Base-by-base conservation (phyloP, 306 rosid genomes). In the Sicyos edulis region DNA sequence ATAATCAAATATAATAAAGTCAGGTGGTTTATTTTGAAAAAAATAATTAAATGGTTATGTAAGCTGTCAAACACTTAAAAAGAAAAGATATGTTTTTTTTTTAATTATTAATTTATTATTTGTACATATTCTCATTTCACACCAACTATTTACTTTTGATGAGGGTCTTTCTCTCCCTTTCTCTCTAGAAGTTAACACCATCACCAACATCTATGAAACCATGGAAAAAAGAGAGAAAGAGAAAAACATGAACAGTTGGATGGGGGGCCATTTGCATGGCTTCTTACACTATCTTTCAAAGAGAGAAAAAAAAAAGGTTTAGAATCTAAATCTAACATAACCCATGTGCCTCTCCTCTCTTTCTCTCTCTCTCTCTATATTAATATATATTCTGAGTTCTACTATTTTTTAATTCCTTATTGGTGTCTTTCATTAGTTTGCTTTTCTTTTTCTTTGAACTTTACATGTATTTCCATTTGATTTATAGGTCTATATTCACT, bases 261-360 rank as follows among this genome's bases (percentile, higher is more conserved):
- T 45, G 81, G 81, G 96, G 92, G 92, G 84, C 92, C 92, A 88
- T 70, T 8, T 74, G 45, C 85, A 81, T 80, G 85, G 71, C 86
- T 81, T 78, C 83, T 72, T 79, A 57, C 22, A 75, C 75, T 83
- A 83, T 77, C 80, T 78, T 70, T 76, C 80, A 82, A 82, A 81
- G 82, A 79, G 75, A 34, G 11, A 21, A 32, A 61, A 78, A 76
- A 81, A 66, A 37, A 26, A 26, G 62, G 75, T 64, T 42, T 64
- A 75, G 77, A 62, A 79, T 78, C 77, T 70, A 54, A 69, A 65
- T 64, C 82, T 69, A 67, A 68, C 70, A 51, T 72, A 81, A 65
- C 57, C 76, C 84, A 80, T 69, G 89, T 81, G 89, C 29, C 73
- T 69, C 16, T 62, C 7, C 7, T 37, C 54, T 20, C 26, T 67